Base-by-base conservation (phyloP, 2,329 filamentous ascomycete genomes). In the Talaromyces albobiverticillius region DNA sequence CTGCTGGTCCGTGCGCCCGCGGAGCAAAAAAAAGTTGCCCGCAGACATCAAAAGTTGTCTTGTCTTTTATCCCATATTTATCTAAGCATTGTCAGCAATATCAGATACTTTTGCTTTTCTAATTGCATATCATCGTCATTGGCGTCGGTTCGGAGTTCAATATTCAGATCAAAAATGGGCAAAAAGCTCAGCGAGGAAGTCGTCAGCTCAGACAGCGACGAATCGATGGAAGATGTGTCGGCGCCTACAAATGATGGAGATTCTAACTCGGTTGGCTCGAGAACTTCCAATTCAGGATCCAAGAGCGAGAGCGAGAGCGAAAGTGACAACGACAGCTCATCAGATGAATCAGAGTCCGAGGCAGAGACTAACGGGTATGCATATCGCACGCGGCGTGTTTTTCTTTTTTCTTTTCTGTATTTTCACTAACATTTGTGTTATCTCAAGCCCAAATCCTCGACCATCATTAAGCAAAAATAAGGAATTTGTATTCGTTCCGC, bases 1-100 rank as follows among this genome's bases (percentile, higher is more conserved):
- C 69, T 61, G 57, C 58, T 72, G 71, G 70, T 68, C 71, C 65
- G 70, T 73, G 71, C 71, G 42, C 61, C 64, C 61, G 68, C 64
- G 64, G 68, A 71, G 64, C 60, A 64, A 61, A 69, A 70, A 71
- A 70, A 67, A 71, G 71, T 57, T 57, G 55, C 49, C 56, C 49
- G 53, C 56, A 53, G 43, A 26, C 16, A 48, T 8, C 18, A 14
- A 36, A 36, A 36, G 32, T 36, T 16, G 32, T 16, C 32, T 36
- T 13, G 16, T 22, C 16, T 16, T 11, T 38, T n/a, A 36, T 18
- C 32, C n/a, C n/a, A n/a, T n/a, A n/a, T n/a, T n/a, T n/a, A n/a
- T n/a, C n/a, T n/a, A n/a, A n/a, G n/a, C n/a, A n/a, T n/a, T n/a
- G n/a, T n/a, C n/a, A n/a, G n/a, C 23, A 32, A 20, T 18, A 29